These are phyloP conservation scores for Nakazawaea populi DNA, from an alignment of 805 yeast species.

Conservation along the genomic window DNA sequence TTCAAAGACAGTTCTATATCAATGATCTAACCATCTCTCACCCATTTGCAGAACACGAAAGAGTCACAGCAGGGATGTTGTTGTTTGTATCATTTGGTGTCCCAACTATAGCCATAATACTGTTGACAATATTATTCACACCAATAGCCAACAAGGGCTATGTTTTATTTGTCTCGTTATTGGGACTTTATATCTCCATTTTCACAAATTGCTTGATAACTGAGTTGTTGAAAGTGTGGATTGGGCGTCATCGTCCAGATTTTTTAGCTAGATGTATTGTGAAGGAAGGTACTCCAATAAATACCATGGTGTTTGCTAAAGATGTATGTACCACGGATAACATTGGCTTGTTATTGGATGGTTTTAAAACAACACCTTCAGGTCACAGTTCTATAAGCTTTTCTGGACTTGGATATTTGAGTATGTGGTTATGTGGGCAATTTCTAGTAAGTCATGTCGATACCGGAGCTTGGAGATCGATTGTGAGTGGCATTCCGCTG, in stretches of 20 bases:
- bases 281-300: slow-evolving; percentile 45
- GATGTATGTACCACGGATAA: slow-evolving; percentile 61
- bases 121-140: slow-evolving; percentile 27
- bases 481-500: slow-evolving; percentile 47
- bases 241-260: slow-evolving; percentile 92
- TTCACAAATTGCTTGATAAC: slow-evolving; percentile 59
- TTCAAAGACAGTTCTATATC: slow-evolving; percentile 70
- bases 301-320: slow-evolving; percentile 49
- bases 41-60: slow-evolving; percentile 72
- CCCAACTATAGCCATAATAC: slow-evolving; percentile 39
- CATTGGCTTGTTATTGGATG: slow-evolving; percentile 45
- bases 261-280: slow-evolving; percentile 84
- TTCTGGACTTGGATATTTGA: slow-evolving; percentile 57
- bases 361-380: slow-evolving; percentile 77
- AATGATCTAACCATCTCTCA: slow-evolving; percentile 75
- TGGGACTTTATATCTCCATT: slow-evolving; percentile 62
- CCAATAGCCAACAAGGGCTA: slow-evolving; percentile 50
- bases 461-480: slow-evolving; percentile 58
- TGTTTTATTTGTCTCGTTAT: slow-evolving; percentile 53
- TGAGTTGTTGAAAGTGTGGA: slow-evolving; percentile 71
- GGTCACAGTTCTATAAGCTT: slow-evolving; percentile 75
- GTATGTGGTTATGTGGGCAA: slow-evolving; percentile 69
- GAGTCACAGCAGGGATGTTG: slow-evolving; percentile 55
- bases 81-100: slow-evolving; percentile 45
- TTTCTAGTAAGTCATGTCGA: slow-evolving; percentile 32